A percentile compares a stretch with the other conserved stretches of the same genome.
Conservation (phyloP, 2,329 filamentous ascomycete species). For the Cadophora sp. region DNA sequence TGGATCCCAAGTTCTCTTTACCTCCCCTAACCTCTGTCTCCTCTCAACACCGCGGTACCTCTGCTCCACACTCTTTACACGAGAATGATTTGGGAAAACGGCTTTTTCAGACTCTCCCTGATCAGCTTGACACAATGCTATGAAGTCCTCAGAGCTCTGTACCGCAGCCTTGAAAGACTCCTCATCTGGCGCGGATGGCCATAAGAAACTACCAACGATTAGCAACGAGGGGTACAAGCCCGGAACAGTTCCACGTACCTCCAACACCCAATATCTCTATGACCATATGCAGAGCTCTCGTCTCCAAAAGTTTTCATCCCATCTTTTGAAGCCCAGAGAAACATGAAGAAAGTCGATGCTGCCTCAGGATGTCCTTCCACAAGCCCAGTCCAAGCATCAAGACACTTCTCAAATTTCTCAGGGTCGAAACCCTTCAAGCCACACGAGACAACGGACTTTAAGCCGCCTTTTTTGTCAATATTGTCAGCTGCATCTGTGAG, state of each 20-base stretch:
- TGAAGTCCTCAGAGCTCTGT: conserved; percentile 8
- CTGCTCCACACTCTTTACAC: conserved; percentile 11
- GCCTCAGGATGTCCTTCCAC: conserved; percentile 18
- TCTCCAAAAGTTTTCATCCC: conserved; percentile 16
- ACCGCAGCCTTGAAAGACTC: conserved; percentile 2
- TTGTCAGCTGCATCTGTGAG: conserved; percentile 19
- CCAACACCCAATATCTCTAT: conserved; percentile 25
- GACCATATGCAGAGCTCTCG: conserved; percentile 16
- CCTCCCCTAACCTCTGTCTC: conserved; percentile 35
- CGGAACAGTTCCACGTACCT: not conserved
- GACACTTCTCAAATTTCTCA: not conserved
- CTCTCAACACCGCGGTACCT: conserved; percentile 19
- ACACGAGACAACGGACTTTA: conserved; percentile 14
- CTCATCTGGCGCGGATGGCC: not conserved
- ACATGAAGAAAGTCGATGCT: conserved; percentile 9
- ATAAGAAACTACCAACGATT: conserved; percentile 10
- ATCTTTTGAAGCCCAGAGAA: conserved; percentile 15
- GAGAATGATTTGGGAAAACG: conserved; percentile 19
- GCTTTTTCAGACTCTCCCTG: conserved; percentile 11
- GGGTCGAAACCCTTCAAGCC: conserved; percentile 22
- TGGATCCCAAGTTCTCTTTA: conserved; percentile 43
- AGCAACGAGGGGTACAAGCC: not conserved
- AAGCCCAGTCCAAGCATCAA: conserved; percentile 19
- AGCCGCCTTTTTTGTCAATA: conserved; percentile 12
- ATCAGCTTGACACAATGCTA: conserved; percentile 13